Evolutionary conservation across 768 basidiomycete species (phyloP).

Genomic region (Collybia mongolica): DNA sequence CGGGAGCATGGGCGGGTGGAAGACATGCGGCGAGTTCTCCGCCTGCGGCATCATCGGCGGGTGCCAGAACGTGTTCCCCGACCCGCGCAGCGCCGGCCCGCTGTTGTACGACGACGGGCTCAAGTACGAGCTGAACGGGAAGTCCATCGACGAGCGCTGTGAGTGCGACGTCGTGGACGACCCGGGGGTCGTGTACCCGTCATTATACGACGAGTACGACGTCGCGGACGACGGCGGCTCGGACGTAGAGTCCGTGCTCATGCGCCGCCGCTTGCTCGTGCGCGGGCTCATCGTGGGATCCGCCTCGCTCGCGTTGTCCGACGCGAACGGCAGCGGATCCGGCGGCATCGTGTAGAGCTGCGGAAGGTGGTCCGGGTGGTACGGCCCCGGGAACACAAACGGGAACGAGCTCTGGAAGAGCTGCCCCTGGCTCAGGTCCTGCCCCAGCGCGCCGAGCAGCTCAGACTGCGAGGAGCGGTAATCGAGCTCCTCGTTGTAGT

Average conservation of each 20-base stretch:
- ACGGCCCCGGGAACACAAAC: constrained; percentile 64
- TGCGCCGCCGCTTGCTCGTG: constrained; percentile 64
- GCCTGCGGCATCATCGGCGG: constrained; percentile 66
- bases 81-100: constrained; percentile 53
- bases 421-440: constrained; percentile 18
- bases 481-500: constrained; percentile 44
- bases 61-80: constrained; percentile 73
- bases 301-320: constrained; percentile 27
- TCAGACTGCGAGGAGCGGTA: constrained; percentile 49
- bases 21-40: constrained; percentile 52
- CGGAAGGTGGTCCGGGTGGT: constrained; percentile 68
- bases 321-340: constrained; percentile 55
- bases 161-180: constrained; percentile 58
- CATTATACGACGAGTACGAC: constrained; percentile 60
- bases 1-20: constrained; percentile 73
- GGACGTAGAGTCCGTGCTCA: constrained; percentile 59
- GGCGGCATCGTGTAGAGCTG: constrained; percentile 44
- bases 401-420: constrained; percentile 29
- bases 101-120: constrained; percentile 21
- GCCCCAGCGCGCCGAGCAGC: constrained; percentile 44
- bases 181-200: constrained; percentile 53
- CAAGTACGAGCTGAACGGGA: constrained; percentile 54
- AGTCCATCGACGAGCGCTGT: constrained; percentile 66
- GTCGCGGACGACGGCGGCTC: constrained; percentile 63
- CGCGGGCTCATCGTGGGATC: constrained; percentile 45